These are phyloP conservation scores for Blakeslea trispora DNA, from an alignment of 371 early-diverging fungal genomes.

Conservation along the genomic window DNA sequence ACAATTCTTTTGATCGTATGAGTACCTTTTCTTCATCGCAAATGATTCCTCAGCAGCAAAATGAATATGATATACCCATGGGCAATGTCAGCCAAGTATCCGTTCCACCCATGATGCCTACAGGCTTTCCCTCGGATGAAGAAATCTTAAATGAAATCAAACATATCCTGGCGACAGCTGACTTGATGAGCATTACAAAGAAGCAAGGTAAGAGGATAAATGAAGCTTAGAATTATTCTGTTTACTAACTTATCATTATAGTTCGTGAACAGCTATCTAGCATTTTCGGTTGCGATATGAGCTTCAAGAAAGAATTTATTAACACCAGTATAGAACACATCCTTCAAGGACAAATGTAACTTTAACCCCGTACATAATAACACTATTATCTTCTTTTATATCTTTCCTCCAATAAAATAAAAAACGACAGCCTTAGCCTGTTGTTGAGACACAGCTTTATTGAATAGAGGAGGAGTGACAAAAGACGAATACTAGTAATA, in stretches of 20 bases:
- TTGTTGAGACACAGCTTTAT: conserved; percentile 52
- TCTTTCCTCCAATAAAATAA: no score
- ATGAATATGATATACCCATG: conserved; percentile 21
- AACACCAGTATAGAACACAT: conserved; percentile 79
- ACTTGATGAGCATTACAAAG: conserved; percentile 80
- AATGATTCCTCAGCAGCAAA: conserved; percentile 4
- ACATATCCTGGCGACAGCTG: conserved; percentile 73
- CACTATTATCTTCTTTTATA: not conserved
- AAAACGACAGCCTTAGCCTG: conserved; percentile 18
- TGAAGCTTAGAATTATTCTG: not conserved
- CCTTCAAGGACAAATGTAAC: conserved; percentile 46
- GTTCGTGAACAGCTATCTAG: conserved; percentile 80
- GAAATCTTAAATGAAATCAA: conserved; percentile 78
- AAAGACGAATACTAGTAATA: no score
- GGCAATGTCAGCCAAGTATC: conserved; percentile 24
- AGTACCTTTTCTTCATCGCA: conserved; percentile 1
- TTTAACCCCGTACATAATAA: not conserved
- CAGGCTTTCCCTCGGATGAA: conserved; percentile 73
- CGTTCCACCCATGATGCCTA: conserved; percentile 27
- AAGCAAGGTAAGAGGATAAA: conserved; percentile 52
- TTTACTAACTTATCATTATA: conserved; percentile 14
- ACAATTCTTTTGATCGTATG: conserved; percentile 10
- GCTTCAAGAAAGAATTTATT: conserved; percentile 81
- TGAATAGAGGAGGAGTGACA: not conserved
- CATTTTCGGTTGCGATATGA: conserved; percentile 81